Evolutionary conservation across 75 land plant genomes (phyloP).

Genomic region (Ceratopteris richardii): DNA sequence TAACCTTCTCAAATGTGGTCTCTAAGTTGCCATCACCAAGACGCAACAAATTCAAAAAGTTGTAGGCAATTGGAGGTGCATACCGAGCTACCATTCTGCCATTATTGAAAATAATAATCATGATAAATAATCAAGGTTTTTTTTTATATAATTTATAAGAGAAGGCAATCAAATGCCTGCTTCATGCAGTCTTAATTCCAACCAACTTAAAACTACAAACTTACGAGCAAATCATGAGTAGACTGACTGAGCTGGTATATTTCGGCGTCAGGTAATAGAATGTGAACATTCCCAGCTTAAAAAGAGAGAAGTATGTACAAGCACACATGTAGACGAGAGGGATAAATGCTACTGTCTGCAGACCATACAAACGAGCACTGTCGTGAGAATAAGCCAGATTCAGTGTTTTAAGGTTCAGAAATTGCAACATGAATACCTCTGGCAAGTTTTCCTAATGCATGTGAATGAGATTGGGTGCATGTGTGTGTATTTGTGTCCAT

Average conservation of each 20-base stretch:
- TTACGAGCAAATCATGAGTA: slow-evolving; percentile 99
- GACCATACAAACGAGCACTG: slow-evolving; percentile 3
- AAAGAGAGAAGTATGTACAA: slow-evolving; percentile 92
- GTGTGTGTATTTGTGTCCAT: no score
- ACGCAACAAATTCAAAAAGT: slow-evolving; percentile 80
- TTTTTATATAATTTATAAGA: no score
- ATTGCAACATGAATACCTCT: no score
- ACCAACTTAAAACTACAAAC: slow-evolving; percentile 20
- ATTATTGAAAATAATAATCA: slow-evolving; percentile 4
- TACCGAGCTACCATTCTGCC: slow-evolving; percentile 98
- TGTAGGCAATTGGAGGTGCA: slow-evolving; percentile 94
- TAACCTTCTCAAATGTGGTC: slow-evolving; percentile 90
- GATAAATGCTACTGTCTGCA: slow-evolving; percentile 72
- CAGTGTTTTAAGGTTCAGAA: no score
- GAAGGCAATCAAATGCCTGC: no score
- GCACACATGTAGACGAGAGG: slow-evolving; percentile 95
- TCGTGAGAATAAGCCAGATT: no score
- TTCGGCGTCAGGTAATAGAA: slow-evolving; percentile 91
- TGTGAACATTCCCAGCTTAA: slow-evolving; percentile 95
- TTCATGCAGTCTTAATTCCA: no score
- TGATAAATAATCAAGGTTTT: neutral
- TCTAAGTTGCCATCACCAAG: slow-evolving; percentile 42
- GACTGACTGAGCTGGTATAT: slow-evolving; percentile 89
- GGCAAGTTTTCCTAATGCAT: no score
- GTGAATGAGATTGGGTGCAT: no score